phyloP scores from a whole-genome alignment of 108 stramenopile genomes.

The Licmophora abbreviata region DNA sequence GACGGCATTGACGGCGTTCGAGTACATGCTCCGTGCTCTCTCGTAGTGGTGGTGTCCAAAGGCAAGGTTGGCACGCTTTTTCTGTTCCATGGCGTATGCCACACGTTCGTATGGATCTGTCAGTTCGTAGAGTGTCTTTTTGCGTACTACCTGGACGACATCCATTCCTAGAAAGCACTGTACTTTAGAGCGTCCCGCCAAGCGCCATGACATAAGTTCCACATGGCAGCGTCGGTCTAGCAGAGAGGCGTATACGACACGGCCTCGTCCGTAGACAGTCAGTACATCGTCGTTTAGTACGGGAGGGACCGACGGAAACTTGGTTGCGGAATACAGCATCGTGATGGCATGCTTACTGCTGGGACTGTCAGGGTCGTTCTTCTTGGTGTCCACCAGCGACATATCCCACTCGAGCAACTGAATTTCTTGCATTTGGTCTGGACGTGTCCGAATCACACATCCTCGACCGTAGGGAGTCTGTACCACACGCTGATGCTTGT shows the following conservation, averaged over 20 bases:
- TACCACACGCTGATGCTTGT: constrained; percentile 54
- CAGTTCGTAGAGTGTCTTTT: constrained; percentile 55
- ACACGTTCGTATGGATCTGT: constrained; percentile 43
- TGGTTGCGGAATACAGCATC: constrained; percentile 42
- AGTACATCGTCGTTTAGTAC: constrained; percentile 57
- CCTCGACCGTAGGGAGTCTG: constrained; percentile 70
- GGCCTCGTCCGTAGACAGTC: constrained; percentile 51
- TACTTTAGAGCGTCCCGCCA: constrained; percentile 50
- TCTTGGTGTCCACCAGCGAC: background rate
- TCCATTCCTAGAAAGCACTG: constrained; percentile 38
- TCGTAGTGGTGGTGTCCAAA: constrained; percentile 46
- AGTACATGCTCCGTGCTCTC: constrained; percentile 44
- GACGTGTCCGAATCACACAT: constrained; percentile 41
- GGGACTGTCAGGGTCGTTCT: background rate
- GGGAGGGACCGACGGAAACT: constrained; percentile 51
- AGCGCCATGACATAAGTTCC: constrained; percentile 53
- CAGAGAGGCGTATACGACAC: constrained; percentile 15
- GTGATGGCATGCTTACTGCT: constrained; percentile 2
- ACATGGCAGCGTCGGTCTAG: constrained; percentile 25
- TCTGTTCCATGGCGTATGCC: constrained; percentile 38
- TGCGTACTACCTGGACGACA: constrained; percentile 41
- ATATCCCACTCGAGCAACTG: constrained; percentile 46
- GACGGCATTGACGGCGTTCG: constrained; percentile 59
- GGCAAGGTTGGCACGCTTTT: constrained; percentile 29
- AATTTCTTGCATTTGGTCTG: constrained; percentile 42